These are phyloP conservation scores for Cyclotella sp. DNA, from an alignment of 108 stramenopile genomes.

Conservation along the genomic window DNA sequence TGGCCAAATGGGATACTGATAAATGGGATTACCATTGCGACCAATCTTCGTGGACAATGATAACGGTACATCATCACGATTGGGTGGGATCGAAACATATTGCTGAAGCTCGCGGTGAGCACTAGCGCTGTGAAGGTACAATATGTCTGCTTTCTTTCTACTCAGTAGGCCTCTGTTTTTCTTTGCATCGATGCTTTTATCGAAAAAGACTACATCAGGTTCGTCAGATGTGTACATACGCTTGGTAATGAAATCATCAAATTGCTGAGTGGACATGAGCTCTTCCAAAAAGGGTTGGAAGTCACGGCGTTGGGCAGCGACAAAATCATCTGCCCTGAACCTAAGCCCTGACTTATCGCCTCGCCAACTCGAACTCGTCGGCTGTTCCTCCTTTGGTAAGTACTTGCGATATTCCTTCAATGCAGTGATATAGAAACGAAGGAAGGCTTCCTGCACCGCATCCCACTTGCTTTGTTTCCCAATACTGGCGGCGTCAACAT, in stretches of 20 bases:
- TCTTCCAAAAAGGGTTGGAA: slow-evolving; percentile 72
- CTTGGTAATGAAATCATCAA: slow-evolving; percentile 89
- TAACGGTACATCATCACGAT: slow-evolving; percentile 31
- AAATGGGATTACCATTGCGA: slow-evolving; percentile 27
- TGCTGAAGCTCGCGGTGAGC: slow-evolving; percentile 74
- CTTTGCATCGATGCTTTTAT: slow-evolving; percentile 63
- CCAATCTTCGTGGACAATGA: slow-evolving; percentile 16
- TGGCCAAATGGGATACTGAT: slow-evolving; percentile 77
- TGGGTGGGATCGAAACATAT: slow-evolving; percentile 68
- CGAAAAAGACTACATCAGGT: slow-evolving; percentile 84
- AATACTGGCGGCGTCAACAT: slow-evolving; percentile 19
- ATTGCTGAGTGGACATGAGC: slow-evolving; percentile 81
- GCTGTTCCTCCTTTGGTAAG: slow-evolving; percentile 38
- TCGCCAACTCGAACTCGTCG: slow-evolving; percentile 29
- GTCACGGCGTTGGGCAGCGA: slow-evolving; percentile 62
- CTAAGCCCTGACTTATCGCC: slow-evolving; percentile 24
- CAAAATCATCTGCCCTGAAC: slow-evolving; percentile 62
- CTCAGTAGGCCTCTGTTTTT: slow-evolving; percentile 1
- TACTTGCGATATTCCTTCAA: slow-evolving; percentile 76
- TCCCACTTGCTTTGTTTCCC: slow-evolving; percentile 82
- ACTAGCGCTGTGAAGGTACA: slow-evolving; percentile 75
- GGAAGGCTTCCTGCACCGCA: slow-evolving; percentile 86
- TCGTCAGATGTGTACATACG: slow-evolving; percentile 77
- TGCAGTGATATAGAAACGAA: slow-evolving; percentile 77
- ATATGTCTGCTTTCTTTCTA: slow-evolving; percentile 50